Conservation (phyloP, 768 basidiomycete species). For the Hydnomerulius pinastri region DNA sequence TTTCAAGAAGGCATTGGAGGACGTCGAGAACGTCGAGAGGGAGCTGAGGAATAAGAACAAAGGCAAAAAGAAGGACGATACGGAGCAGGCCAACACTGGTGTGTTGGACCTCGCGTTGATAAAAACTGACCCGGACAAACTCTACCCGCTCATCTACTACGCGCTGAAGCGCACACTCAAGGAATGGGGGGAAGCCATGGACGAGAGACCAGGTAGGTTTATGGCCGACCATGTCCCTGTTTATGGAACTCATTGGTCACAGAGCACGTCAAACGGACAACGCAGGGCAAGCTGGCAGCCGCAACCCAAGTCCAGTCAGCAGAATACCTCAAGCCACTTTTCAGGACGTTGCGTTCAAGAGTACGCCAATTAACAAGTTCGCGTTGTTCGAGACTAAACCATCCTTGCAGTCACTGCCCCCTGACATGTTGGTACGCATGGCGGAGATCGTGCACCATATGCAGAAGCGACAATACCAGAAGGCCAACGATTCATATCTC, state of each 20-base stretch:
- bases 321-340: conserved; percentile 95
- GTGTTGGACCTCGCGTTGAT: conserved; percentile 79
- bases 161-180: conserved; percentile 89
- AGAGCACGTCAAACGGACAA: conserved; percentile 87
- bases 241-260: conserved; percentile 2
- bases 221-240: background rate
- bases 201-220: conserved; percentile 80
- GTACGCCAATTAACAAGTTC: conserved; percentile 46
- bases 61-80: conserved; percentile 63
- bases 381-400: conserved; percentile 11
- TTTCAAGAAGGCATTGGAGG: conserved; percentile 87
- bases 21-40: conserved; percentile 79
- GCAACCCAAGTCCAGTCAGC: conserved; percentile 96
- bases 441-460: conserved; percentile 96
- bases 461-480: conserved; percentile 95
- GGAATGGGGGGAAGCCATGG: conserved; percentile 97
- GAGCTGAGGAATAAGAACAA: conserved; percentile 59
- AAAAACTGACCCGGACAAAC: conserved; percentile 90
- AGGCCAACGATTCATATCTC: conserved; percentile 95
- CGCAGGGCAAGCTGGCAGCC: conserved; percentile 91
- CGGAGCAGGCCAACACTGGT: conserved; percentile 48
- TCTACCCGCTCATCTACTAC: conserved; percentile 97
- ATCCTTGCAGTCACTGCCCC: conserved; percentile 64
- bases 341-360: conserved; percentile 85
- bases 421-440: conserved; percentile 82